Conservation (phyloP, 169 alveolate genomes). For the Plasmodium falciparum region DNA sequence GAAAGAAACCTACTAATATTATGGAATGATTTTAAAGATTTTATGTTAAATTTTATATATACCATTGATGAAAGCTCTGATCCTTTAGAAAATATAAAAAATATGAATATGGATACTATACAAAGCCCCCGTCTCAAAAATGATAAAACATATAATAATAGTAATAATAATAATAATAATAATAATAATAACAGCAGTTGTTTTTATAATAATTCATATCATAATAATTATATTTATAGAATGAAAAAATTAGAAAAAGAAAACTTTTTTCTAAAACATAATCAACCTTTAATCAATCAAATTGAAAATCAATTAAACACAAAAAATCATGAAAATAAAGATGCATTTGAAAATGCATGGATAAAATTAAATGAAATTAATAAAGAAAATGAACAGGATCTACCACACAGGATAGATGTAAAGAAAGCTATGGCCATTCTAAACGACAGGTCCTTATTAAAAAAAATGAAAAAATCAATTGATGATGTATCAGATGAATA, state of each 20-base stretch:
- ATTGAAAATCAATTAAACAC: conserved; percentile 27
- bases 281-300: conserved; percentile 6
- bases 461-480: conserved; percentile 36
- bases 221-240: conserved; percentile 13
- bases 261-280: conserved; percentile 22
- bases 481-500: conserved; percentile 22
- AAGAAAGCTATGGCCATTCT: conserved; percentile 73
- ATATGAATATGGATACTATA: neutral
- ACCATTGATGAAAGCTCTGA: neutral
- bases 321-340: conserved; percentile 19
- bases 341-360: conserved; percentile 50
- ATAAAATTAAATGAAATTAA: conserved; percentile 23
- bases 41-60: conserved; percentile 56
- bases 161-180: neutral
- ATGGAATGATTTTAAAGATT: conserved; percentile 77
- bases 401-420: conserved; percentile 63
- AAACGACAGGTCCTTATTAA: conserved; percentile 35
- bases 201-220: too few species aligned
- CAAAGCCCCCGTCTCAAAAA: neutral
- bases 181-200: neutral
- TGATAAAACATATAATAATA: neutral
- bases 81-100: conserved; percentile 13
- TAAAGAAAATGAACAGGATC: conserved; percentile 34
- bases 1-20: conserved; percentile 41
- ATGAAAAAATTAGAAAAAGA: conserved; percentile 49